Conservation (phyloP, 73 alveolate species). For the Paramecium caudatum region DNA sequence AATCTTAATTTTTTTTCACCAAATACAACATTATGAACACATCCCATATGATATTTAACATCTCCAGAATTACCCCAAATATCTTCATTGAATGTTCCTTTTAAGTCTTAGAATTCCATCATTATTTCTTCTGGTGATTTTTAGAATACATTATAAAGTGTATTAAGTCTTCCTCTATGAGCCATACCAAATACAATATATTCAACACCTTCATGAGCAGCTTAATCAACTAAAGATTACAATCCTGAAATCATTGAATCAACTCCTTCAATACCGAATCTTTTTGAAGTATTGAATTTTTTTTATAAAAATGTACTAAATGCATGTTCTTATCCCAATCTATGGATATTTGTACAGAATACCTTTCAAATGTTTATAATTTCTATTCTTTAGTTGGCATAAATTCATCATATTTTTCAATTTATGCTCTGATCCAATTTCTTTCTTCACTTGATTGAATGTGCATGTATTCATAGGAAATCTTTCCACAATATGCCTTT, state of each 20-base stretch:
- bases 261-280: constrained; percentile 96
- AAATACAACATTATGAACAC: constrained; percentile 69
- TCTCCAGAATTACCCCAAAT: constrained; percentile 89
- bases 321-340: constrained; percentile 84
- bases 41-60: constrained; percentile 92
- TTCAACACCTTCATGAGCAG: constrained; percentile 89
- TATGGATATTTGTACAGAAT: background rate
- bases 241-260: constrained; percentile 84
- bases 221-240: constrained; percentile 83
- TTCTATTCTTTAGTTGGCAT: constrained; percentile 80
- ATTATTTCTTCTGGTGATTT: constrained; percentile 87
- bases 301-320: constrained; percentile 84
- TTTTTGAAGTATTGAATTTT: constrained; percentile 94
- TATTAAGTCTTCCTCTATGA: constrained; percentile 98
- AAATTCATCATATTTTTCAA: constrained; percentile 83
- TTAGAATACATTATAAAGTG: constrained; percentile 88
- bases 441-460: constrained; percentile 86
- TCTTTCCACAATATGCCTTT: constrained; percentile 86
- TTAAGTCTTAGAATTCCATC: constrained; percentile 74
- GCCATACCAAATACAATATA: constrained; percentile 97
- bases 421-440: constrained; percentile 87
- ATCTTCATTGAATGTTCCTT: constrained; percentile 66
- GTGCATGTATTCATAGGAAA: constrained; percentile 93
- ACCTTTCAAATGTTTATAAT: constrained; percentile 74
- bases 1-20: constrained; percentile 69